These are phyloP conservation scores for Coriaria nepalensis DNA, from an alignment of 306 rosid genomes.

Conservation along the genomic window DNA sequence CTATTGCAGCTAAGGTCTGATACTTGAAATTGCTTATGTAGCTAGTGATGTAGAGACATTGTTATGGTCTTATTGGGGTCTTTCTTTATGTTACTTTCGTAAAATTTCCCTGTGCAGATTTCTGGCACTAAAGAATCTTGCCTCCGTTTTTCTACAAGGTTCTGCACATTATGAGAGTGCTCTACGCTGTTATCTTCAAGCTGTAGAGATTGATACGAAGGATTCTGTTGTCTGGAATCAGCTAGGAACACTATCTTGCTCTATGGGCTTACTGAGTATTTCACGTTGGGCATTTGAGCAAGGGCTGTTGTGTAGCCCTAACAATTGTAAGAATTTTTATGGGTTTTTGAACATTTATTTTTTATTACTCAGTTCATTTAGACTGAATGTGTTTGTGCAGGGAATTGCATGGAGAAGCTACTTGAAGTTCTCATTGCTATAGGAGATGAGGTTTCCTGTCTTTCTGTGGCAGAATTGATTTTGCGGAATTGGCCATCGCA, in stretches of 20 bases:
- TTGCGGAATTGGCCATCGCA: constrained; percentile 99
- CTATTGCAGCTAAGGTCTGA: constrained; percentile 79
- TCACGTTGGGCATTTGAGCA: constrained; percentile 99
- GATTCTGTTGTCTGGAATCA: constrained; percentile 98
- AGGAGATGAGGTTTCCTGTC: constrained; percentile 96
- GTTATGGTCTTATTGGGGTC: background rate
- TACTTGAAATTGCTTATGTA: constrained; percentile 11
- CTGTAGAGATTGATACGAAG: constrained; percentile 85
- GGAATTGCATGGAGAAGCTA: constrained; percentile 99
- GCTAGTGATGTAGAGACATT: constrained; percentile 1
- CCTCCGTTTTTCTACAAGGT: constrained; percentile 81
- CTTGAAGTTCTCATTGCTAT: constrained; percentile 96
- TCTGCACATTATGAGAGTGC: constrained; percentile 71
- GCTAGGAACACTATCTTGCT: constrained; percentile 90
- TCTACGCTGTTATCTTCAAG: constrained; percentile 84
- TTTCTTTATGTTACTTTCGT: constrained; percentile 14
- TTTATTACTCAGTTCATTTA: constrained; percentile 14
- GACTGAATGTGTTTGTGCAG: constrained; percentile 27
- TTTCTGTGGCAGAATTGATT: constrained; percentile 77
- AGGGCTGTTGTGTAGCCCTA: constrained; percentile 93
- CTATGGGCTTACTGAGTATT: constrained; percentile 71
- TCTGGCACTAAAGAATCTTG: constrained; percentile 90
- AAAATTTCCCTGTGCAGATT: constrained; percentile 43
- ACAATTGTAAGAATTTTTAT: constrained; percentile 60
- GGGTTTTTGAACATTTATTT: constrained; percentile 2